Conservation (phyloP, 2,329 filamentous ascomycete species). For the Talaromyces sp. region DNA sequence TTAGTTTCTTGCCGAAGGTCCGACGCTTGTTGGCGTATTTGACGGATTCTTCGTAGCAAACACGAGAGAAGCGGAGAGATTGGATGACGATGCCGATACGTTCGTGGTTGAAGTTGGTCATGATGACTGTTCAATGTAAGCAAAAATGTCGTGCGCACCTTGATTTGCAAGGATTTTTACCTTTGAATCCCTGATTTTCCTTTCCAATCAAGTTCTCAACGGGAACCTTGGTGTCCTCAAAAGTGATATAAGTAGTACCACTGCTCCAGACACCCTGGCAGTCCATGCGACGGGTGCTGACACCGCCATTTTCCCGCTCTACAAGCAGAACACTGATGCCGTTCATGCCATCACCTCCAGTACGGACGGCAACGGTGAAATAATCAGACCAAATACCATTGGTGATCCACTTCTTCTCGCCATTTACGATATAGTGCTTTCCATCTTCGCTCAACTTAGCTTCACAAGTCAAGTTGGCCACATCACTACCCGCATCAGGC, state of each 20-base stretch:
- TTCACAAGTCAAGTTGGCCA: slow-evolving; percentile 92
- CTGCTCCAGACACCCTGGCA: slow-evolving; percentile 96
- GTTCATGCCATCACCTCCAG: slow-evolving; percentile 84
- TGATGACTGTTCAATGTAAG: slow-evolving; percentile 64
- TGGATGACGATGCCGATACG: slow-evolving; percentile 98
- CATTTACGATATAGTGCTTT: slow-evolving; percentile 99
- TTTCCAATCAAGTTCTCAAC: slow-evolving; percentile 99
- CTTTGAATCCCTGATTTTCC: slow-evolving; percentile 95
- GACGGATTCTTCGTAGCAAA: slow-evolving; percentile 94
- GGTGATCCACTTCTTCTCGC: slow-evolving; percentile 99
- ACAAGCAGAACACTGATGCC: slow-evolving; percentile 88
- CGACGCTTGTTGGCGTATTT: slow-evolving; percentile 96
- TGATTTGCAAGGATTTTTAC: slow-evolving; percentile 36
- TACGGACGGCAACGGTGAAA: slow-evolving; percentile 94
- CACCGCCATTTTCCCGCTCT: slow-evolving; percentile 77
- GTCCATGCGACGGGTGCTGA: slow-evolving; percentile 93
- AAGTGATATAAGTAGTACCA: slow-evolving; percentile 95
- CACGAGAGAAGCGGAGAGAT: slow-evolving; percentile 87
- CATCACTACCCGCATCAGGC: slow-evolving; percentile 89
- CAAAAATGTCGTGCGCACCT: not conserved
- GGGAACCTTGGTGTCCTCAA: slow-evolving; percentile 98
- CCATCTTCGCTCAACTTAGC: slow-evolving; percentile 92
- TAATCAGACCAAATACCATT: slow-evolving; percentile 97
- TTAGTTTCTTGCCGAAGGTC: slow-evolving; percentile 94
- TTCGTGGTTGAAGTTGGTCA: slow-evolving; percentile 99